Conservation (phyloP, 768 basidiomycete genomes). For the Rhizopogon salebrosus region DNA sequence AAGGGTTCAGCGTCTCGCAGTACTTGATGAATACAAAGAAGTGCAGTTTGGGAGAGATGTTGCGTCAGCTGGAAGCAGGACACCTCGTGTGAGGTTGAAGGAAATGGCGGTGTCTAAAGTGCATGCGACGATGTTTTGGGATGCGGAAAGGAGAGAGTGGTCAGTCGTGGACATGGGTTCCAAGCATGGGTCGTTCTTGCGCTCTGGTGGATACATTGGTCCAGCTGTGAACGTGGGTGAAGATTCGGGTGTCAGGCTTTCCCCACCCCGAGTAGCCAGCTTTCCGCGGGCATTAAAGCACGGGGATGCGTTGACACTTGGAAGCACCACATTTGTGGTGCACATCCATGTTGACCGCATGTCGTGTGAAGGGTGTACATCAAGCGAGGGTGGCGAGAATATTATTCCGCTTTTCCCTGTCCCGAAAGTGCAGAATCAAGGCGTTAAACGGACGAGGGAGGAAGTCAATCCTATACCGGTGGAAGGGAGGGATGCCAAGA, state of each 20-base stretch:
- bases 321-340: constrained; percentile 63
- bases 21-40: constrained; percentile 60
- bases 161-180: constrained; percentile 81
- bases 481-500: constrained; percentile 49
- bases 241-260: constrained; percentile 44
- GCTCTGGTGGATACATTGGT: constrained; percentile 13
- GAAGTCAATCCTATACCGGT: constrained; percentile 5
- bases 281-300: constrained; percentile 59
- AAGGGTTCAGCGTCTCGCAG: constrained; percentile 43
- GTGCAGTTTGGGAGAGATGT: constrained; percentile 73
- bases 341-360: constrained; percentile 61
- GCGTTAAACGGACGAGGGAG: constrained; percentile 18
- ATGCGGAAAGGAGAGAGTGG: constrained; percentile 55
- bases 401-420: constrained; percentile 46
- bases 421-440: constrained; percentile 10
- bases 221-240: constrained; percentile 16
- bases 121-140: constrained; percentile 75
- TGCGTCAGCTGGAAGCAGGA: constrained; percentile 42
- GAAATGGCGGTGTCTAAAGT: constrained; percentile 83
- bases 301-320: constrained; percentile 60
- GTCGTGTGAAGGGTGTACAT: constrained; percentile 62
- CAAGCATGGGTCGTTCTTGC: constrained; percentile 77
- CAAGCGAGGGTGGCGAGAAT: constrained; percentile 39
- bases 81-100: constrained; percentile 67
- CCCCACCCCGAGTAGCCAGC: constrained; percentile 62